Evolutionary conservation across 495 filamentous ascomycete genomes (phyloP).

Genomic region (Venustampulla echinocandica): DNA sequence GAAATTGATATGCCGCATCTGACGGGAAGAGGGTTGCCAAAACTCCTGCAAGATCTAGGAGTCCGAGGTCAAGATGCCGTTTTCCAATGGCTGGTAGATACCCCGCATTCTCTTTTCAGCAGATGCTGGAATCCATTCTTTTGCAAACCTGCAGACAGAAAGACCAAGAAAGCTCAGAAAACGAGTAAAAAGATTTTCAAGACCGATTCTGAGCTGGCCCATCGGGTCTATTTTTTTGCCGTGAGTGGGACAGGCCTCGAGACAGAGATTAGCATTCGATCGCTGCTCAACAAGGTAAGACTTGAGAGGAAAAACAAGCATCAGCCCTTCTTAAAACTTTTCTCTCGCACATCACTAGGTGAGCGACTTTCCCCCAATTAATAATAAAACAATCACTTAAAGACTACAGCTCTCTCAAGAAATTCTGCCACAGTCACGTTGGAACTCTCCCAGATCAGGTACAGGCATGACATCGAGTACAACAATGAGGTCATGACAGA

Average conservation of each 20-base stretch:
- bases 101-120: slow-evolving; percentile 10
- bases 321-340: slow-evolving; percentile 44
- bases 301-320: slow-evolving; percentile 29
- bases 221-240: slow-evolving; percentile 46
- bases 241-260: slow-evolving; percentile 30
- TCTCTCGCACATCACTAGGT: slow-evolving; percentile 30
- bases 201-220: slow-evolving; percentile 19
- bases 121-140: slow-evolving; percentile 17
- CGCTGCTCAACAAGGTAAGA: slow-evolving; percentile 47
- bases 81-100: slow-evolving; percentile 17
- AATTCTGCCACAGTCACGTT: slow-evolving; percentile 42
- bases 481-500: slow-evolving; percentile 62
- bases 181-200: slow-evolving; percentile 11
- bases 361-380: slow-evolving; percentile 30
- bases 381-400: not conserved
- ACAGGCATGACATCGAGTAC: slow-evolving; percentile 24
- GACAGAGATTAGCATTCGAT: slow-evolving; percentile 22
- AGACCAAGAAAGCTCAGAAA: slow-evolving; percentile 9
- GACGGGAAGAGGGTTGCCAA: slow-evolving; percentile 9
- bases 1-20: slow-evolving; percentile 19
- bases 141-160: slow-evolving; percentile 11
- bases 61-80: slow-evolving; percentile 4
- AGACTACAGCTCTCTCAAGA: slow-evolving; percentile 28
- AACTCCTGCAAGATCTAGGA: slow-evolving; percentile 1
- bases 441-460: slow-evolving; percentile 32